A percentile compares a stretch with the other conserved stretches of the same genome.
Conservation (phyloP, 2,329 filamentous ascomycete species). For the Claviceps monticola region DNA sequence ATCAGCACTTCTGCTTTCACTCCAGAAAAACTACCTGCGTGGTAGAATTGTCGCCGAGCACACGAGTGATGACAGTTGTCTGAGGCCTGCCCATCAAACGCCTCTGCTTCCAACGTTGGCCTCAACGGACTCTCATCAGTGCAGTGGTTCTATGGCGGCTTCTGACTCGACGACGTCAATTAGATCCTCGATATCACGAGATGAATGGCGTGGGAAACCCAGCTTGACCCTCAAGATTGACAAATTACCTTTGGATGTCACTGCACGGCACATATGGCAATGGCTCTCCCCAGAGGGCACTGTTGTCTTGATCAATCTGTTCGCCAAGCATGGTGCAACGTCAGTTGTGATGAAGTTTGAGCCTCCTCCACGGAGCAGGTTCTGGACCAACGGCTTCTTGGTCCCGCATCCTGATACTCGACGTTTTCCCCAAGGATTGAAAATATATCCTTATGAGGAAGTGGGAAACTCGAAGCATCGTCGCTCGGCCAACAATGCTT, state of each 20-base stretch:
- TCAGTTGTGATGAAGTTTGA: conserved; percentile 39
- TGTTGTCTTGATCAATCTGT: conserved; percentile 42
- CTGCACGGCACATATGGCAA: conserved; percentile 32
- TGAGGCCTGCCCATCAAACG: neutral
- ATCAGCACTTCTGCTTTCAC: neutral
- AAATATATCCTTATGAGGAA: conserved; percentile 7
- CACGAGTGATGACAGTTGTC: neutral
- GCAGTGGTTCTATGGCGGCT: neutral
- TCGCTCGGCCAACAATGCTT: neutral
- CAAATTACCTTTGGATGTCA: conserved; percentile 21
- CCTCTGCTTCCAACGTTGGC: neutral
- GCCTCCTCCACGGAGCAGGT: conserved; percentile 36
- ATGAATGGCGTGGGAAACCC: conserved; percentile 21
- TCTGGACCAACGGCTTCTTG: conserved; percentile 30
- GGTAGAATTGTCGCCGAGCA: neutral
- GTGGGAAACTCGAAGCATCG: neutral
- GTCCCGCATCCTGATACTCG: conserved; percentile 13
- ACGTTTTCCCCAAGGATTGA: conserved; percentile 10
- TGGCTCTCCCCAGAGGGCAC: conserved; percentile 38
- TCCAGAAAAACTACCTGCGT: neutral
- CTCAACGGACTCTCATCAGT: neutral
- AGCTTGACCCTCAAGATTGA: conserved; percentile 19
- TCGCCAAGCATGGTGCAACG: conserved; percentile 8
- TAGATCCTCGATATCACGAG: neutral
- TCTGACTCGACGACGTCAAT: neutral